Evolutionary conservation across 345 rosid species (phyloP).

Genomic region (Chamaenerion angustifolium): DNA sequence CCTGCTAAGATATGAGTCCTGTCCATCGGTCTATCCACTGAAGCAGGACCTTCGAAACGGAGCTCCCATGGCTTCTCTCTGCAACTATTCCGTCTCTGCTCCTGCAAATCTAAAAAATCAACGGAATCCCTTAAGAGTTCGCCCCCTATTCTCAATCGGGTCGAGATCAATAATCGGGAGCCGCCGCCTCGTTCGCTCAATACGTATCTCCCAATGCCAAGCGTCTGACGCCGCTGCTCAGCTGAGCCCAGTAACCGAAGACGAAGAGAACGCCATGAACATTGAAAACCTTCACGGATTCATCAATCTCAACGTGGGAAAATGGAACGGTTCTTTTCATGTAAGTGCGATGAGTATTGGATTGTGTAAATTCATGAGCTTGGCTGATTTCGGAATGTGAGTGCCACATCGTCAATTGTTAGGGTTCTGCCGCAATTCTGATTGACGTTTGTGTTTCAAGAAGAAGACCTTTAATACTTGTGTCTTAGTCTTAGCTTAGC

Average conservation of each 20-base stretch:
- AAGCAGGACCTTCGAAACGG: background rate
- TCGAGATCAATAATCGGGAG: background rate
- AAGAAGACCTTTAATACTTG: no score
- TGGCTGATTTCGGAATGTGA: background rate
- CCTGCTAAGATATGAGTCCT: background rate
- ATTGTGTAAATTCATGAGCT: background rate
- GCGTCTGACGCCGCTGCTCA: slow-evolving; percentile 12
- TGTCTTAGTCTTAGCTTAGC: no score
- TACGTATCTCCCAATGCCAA: slow-evolving; percentile 19
- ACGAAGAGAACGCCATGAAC: slow-evolving; percentile 34
- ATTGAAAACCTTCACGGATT: slow-evolving; percentile 60
- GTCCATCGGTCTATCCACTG: background rate
- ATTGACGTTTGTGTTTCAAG: no score
- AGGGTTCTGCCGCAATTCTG: no score
- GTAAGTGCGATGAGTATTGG: slow-evolving; percentile 15
- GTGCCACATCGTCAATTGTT: no score
- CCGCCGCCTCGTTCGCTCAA: slow-evolving; percentile 7
- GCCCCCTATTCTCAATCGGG: slow-evolving; percentile 1
- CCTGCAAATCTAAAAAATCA: slow-evolving; percentile 1
- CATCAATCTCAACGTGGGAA: slow-evolving; percentile 53
- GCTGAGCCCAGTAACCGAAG: slow-evolving; percentile 10
- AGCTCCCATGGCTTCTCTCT: slow-evolving; percentile 8
- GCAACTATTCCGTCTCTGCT: slow-evolving; percentile 2
- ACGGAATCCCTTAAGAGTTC: background rate
- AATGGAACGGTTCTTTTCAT: slow-evolving; percentile 76